Evolutionary conservation across 1,284 basidiomycete species (phyloP).

Genomic region (Papiliotrema terrestris): DNA sequence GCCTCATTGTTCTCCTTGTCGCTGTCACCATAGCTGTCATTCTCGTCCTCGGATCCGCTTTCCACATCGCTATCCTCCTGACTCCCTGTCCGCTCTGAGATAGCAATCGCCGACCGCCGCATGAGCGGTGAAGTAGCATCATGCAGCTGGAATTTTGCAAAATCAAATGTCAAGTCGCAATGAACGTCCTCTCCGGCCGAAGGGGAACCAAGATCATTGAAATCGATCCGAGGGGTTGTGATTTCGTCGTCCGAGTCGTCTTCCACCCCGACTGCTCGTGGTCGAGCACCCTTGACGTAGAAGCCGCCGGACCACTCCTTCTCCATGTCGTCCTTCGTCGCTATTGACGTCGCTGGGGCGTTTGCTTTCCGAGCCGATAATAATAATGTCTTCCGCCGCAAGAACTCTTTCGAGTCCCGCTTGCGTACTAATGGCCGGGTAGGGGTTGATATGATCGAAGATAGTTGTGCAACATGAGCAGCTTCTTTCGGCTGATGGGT

Average conservation of each 20-base stretch:
- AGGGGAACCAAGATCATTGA: neutral
- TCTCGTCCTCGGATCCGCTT: constrained; percentile 9
- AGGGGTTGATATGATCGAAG: neutral
- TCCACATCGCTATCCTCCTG: neutral
- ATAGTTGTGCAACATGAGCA: constrained; percentile 25
- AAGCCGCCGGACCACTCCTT: neutral
- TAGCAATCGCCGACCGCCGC: neutral
- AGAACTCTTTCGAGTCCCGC: constrained; percentile 33
- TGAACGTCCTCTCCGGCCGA: neutral
- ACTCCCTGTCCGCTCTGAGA: too few species aligned
- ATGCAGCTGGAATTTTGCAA: constrained; percentile 11
- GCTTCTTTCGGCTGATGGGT: constrained; percentile 21
- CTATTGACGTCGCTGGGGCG: neutral
- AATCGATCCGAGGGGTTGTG: neutral
- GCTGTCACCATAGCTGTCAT: constrained; percentile 20
- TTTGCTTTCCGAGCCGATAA: constrained; percentile 6
- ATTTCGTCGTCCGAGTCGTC: constrained; percentile 1
- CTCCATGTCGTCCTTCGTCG: neutral
- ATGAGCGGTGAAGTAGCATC: neutral
- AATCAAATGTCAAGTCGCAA: constrained; percentile 16
- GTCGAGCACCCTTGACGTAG: neutral
- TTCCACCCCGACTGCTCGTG: neutral
- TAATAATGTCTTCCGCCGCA: constrained; percentile 31
- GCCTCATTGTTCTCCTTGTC: constrained; percentile 39
- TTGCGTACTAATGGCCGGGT: constrained; percentile 14